Percentiles rank a stretch among this genome's conserved stretches.
phyloP scores from a whole-genome alignment of 2,329 filamentous ascomycete species.

The Venturia pyrina region DNA sequence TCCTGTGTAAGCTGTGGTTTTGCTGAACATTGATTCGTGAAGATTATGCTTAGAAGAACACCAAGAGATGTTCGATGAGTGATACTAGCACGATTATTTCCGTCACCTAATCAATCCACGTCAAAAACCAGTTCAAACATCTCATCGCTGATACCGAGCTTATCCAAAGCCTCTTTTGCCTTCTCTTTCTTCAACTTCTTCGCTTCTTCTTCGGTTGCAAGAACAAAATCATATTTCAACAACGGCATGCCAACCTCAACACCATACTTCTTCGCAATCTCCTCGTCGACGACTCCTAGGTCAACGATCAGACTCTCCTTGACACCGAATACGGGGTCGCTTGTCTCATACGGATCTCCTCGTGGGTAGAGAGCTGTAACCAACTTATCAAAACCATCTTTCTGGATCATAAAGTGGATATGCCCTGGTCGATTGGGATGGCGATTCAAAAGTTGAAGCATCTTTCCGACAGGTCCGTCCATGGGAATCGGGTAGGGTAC shows the following conservation, averaged over 20 bases:
- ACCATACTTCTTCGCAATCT: slow-evolving; percentile 47
- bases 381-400: slow-evolving; percentile 65
- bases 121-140: slow-evolving; percentile 2
- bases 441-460: slow-evolving; percentile 56
- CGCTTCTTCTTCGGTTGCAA: slow-evolving; percentile 63
- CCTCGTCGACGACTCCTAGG: slow-evolving; percentile 41
- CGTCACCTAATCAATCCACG: not conserved
- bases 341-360: slow-evolving; percentile 70
- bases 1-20: too few relatives aligned
- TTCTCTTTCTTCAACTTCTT: slow-evolving; percentile 54
- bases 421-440: slow-evolving; percentile 70
- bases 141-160: not conserved
- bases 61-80: too few relatives aligned
- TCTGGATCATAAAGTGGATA: slow-evolving; percentile 85
- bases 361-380: slow-evolving; percentile 77
- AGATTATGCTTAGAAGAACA: too few relatives aligned
- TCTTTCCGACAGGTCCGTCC: slow-evolving; percentile 70
- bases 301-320: slow-evolving; percentile 71
- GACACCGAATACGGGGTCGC: slow-evolving; percentile 78
- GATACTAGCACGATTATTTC: too few relatives aligned
- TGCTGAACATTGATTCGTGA: too few relatives aligned
- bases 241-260: slow-evolving; percentile 54
- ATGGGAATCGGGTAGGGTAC: slow-evolving; percentile 79
- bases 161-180: slow-evolving; percentile 54
- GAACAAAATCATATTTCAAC: slow-evolving; percentile 65